Evolutionary conservation across 2,329 filamentous ascomycete genomes (phyloP).

Genomic region (Penicillium sp.): DNA sequence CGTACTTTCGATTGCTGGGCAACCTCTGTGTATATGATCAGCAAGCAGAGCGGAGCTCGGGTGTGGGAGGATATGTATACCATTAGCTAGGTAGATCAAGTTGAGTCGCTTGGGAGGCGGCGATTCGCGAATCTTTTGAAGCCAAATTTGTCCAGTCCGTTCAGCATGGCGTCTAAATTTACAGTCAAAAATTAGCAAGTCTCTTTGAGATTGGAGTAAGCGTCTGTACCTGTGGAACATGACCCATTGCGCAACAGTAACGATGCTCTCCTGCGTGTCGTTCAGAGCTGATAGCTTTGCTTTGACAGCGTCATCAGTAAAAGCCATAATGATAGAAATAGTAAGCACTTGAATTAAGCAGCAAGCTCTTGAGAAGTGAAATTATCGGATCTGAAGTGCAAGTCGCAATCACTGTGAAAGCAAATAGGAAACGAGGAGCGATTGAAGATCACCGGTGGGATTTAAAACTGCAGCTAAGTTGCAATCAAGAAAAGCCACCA

Average conservation of each 20-base stretch:
- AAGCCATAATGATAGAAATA: conserved; percentile 58
- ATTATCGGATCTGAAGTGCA: not conserved
- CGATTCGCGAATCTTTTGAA: conserved; percentile 79
- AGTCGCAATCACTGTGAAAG: not conserved
- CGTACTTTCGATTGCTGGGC: conserved; percentile 91
- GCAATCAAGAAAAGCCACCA: not conserved
- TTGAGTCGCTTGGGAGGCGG: conserved; percentile 77
- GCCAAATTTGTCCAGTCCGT: conserved; percentile 82
- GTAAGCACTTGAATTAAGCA: not conserved
- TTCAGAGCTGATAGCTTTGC: conserved; percentile 91
- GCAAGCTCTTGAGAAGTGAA: not conserved
- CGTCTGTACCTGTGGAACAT: conserved; percentile 83
- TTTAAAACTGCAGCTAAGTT: not conserved
- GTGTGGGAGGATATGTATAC: conserved; percentile 43
- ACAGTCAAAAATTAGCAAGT: conserved; percentile 12
- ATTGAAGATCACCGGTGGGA: not conserved
- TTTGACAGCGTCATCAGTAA: conserved; percentile 88
- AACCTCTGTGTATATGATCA: conserved; percentile 57
- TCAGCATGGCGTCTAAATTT: conserved; percentile 72
- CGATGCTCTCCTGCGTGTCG: conserved; percentile 94
- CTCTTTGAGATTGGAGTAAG: conserved; percentile 11
- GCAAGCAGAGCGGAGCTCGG: conserved; percentile 5
- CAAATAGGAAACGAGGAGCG: not conserved
- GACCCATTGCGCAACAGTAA: conserved; percentile 96
- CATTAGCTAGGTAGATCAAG: conserved; percentile 89